Evolutionary conservation across 2,329 filamentous ascomycete species (phyloP), one percentile per base, ranked within the genome.

Genomic region (Chaetomium globosum): DNA sequence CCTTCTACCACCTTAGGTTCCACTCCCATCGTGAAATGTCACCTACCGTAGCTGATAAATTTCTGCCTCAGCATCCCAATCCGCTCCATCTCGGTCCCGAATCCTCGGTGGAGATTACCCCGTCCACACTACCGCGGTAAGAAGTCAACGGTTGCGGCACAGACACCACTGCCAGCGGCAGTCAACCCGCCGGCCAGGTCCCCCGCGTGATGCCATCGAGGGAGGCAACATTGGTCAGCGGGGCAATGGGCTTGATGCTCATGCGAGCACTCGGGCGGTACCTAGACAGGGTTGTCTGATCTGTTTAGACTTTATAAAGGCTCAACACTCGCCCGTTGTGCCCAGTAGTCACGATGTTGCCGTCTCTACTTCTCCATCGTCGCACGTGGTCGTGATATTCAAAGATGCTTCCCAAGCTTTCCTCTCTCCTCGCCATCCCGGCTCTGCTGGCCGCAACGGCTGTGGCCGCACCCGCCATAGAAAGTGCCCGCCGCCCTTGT

Each of bases 401-500:
- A 64, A 64, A 64, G 36, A 64, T 64, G 62, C 16, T 59, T n/a
- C n/a, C 52, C 39, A 26, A 33, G 9, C 52, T 52, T 16, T 12
- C 56, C 13, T 51, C 39, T 56, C 62, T 64, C 56, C 23, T 59
- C 23, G 55, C 54, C 61, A 43, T 58, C 23, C 53, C 46, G 61
- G 30, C 55, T 49, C 56, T 64, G 56, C 55, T 64, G 36, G 62
- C 48, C 26, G n/a, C 49, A 4, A 55, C 62, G 36, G 56, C 19
- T 7, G 31, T 59, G 33, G 62, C 62, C 10, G 62, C 62, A 10
- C 62, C 62, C 48, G 54, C 54, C 16, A 1, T 36, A 16, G 55
- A 64, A 64, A 31, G 28, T 54, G 28, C 62, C 56, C n/a, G 62
- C 48, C 19, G 26, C n/a, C 28, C 56, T 64, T n/a, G 62, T 36